Evolutionary conservation across 176 grass and related monocot species (phyloP), one percentile per base, ranked within the genome.

Genomic region (Phragmites australis): DNA sequence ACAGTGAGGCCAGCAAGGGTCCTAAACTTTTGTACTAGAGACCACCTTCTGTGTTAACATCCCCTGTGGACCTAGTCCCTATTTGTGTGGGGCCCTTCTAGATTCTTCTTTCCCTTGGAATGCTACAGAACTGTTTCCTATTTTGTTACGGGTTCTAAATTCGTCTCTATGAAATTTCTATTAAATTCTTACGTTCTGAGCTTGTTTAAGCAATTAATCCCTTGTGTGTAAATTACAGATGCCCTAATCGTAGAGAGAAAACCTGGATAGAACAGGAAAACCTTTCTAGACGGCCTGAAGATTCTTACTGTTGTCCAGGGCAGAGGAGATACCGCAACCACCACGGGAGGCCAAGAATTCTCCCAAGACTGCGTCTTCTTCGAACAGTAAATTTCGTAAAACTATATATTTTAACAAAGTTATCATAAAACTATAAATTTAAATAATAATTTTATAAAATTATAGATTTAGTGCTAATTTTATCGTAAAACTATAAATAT

Each of bases 331-430:
- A 69, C 82, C 62, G 47, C 19, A 0, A 26, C 63, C 70, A 70
- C 81, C 54, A 76, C 41, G 41, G 22, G 50, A 81, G 77, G 70
- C 59, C 70, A 25, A n/a, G 56, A 79, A 63, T 62, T 79, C 23
- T 41, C 65, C 55, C 10, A 30, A 75, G 84, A 75, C 50, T 59
- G 29, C 77, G 10, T 81, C 77, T 74, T 39, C 9, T n/a, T n/a
- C n/a, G n/a, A n/a, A n/a, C n/a, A n/a, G n/a, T n/a, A n/a, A n/a
- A n/a, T n/a, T n/a, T n/a, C n/a, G n/a, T n/a, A n/a, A n/a, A n/a
- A n/a, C n/a, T n/a, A n/a, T n/a, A n/a, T n/a, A n/a, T n/a, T n/a
- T n/a, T n/a, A n/a, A n/a, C n/a, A n/a, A n/a, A n/a, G n/a, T n/a
- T n/a, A n/a, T n/a, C n/a, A n/a, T n/a, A n/a, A n/a, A n/a, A n/a